A percentile compares a stretch with the other conserved stretches of the same genome.
Evolutionary conservation across 164 flowering plant genomes (phyloP).

Genomic region (Nymphaea thermarum): DNA sequence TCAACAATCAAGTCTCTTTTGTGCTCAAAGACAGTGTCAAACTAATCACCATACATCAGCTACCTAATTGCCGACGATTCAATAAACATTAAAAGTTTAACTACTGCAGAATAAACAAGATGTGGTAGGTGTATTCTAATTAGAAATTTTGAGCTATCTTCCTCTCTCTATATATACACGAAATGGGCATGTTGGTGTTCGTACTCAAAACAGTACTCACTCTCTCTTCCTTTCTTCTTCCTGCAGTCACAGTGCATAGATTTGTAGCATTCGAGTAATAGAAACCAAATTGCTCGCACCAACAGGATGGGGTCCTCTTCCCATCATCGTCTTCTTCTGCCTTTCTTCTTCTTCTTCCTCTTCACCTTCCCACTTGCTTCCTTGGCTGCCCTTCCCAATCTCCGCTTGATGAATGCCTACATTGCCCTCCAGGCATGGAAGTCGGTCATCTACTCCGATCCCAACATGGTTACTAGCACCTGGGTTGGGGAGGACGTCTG

Average conservation of each 20-base stretch:
- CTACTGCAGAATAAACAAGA: too few species aligned
- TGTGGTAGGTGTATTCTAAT: too few species aligned
- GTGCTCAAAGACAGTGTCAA: too few species aligned
- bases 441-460: constrained; percentile 47
- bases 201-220: too few species aligned
- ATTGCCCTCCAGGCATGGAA: constrained; percentile 74
- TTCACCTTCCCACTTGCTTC: background rate
- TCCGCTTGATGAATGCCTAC: constrained; percentile 43
- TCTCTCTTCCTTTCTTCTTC: background rate
- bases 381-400: constrained; percentile 17
- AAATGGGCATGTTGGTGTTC: too few species aligned
- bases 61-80: too few species aligned
- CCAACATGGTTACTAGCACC: constrained; percentile 38
- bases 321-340: background rate
- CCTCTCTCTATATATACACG: too few species aligned
- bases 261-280: too few species aligned
- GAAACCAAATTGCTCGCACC: background rate
- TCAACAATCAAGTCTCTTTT: too few species aligned
- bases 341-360: background rate
- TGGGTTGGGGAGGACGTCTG: constrained; percentile 66
- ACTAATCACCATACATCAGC: too few species aligned
- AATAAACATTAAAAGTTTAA: too few species aligned
- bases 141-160: background rate
- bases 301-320: background rate
- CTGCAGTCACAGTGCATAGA: background rate